Evolutionary conservation across 345 rosid species (phyloP).

Genomic region (Melaleuca alternifolia): DNA sequence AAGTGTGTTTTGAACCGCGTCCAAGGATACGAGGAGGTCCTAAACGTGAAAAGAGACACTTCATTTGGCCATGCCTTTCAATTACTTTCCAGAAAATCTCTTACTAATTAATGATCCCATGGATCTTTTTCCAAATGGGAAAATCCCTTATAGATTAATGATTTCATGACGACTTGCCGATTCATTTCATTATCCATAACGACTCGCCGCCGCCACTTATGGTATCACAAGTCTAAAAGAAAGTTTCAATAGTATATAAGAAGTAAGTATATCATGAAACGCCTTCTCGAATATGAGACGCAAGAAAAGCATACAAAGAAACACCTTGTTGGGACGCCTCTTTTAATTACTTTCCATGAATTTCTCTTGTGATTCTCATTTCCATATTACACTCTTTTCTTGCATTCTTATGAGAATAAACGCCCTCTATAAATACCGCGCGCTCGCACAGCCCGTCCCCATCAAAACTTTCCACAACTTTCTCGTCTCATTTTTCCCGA

Average conservation of each 20-base stretch:
- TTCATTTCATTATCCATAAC: not conserved
- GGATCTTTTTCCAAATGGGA: too few species aligned
- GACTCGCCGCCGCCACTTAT: not conserved
- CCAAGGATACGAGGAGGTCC: not conserved
- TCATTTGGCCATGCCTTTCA: too few species aligned
- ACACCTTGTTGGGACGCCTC: too few species aligned
- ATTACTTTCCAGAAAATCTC: too few species aligned
- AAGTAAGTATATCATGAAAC: not conserved
- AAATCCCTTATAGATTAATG: too few species aligned
- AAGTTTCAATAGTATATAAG: not conserved
- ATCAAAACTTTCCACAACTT: not conserved
- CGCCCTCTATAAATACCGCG: not conserved
- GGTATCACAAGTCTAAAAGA: not conserved
- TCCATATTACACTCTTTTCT: not conserved
- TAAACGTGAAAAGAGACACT: not conserved
- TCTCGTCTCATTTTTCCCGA: not conserved
- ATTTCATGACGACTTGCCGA: too few species aligned
- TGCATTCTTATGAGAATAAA: not conserved
- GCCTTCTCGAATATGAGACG: too few species aligned
- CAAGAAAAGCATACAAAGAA: not conserved
- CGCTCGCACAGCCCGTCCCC: not conserved
- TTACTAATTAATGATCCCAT: too few species aligned
- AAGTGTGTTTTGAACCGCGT: not conserved
- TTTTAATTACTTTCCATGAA: not conserved
- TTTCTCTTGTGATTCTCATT: not conserved